A percentile compares a stretch with the other conserved stretches of the same genome.
Evolutionary conservation across 2,329 filamentous ascomycete species (phyloP).

Genomic region (Corinectria fuckeliana): DNA sequence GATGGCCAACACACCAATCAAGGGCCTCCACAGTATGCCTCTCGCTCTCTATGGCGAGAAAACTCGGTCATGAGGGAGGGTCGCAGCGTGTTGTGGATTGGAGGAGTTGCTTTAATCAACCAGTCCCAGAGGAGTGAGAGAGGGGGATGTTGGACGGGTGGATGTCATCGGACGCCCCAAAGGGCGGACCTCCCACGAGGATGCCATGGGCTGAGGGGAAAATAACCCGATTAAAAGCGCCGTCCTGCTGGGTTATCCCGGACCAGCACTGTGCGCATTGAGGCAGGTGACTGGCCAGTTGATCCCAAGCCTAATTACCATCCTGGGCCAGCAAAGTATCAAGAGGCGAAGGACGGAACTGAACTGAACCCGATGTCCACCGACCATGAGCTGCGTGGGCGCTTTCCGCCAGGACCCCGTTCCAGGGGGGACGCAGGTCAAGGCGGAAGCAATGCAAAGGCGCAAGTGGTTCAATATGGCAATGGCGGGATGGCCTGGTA

Average conservation of each 20-base stretch:
- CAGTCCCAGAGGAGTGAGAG: slow-evolving; percentile 18
- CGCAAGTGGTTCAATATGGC: slow-evolving; percentile 23
- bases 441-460: slow-evolving; percentile 17
- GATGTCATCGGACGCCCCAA: slow-evolving; percentile 29
- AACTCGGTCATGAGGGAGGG: slow-evolving; percentile 25
- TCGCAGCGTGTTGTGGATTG: slow-evolving; percentile 24
- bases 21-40: slow-evolving; percentile 2
- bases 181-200: slow-evolving; percentile 17
- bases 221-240: slow-evolving; percentile 37
- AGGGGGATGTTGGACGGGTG: slow-evolving; percentile 19
- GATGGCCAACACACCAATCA: slow-evolving; percentile 26
- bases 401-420: slow-evolving; percentile 31
- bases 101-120: slow-evolving; percentile 1
- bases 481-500: slow-evolving; percentile 21
- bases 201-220: slow-evolving; percentile 23
- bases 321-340: slow-evolving; percentile 23
- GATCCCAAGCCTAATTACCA: slow-evolving; percentile 18
- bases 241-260: slow-evolving; percentile 32
- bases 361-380: slow-evolving; percentile 33
- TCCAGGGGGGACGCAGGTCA: slow-evolving; percentile 18
- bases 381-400: slow-evolving; percentile 33
- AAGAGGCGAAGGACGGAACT: slow-evolving; percentile 28
- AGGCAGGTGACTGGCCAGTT: slow-evolving; percentile 30
- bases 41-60: slow-evolving; percentile 19
- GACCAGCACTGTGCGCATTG: slow-evolving; percentile 28